Conservation (phyloP, 2,329 filamentous ascomycete genomes). For the Pyricularia pennisetigena region DNA sequence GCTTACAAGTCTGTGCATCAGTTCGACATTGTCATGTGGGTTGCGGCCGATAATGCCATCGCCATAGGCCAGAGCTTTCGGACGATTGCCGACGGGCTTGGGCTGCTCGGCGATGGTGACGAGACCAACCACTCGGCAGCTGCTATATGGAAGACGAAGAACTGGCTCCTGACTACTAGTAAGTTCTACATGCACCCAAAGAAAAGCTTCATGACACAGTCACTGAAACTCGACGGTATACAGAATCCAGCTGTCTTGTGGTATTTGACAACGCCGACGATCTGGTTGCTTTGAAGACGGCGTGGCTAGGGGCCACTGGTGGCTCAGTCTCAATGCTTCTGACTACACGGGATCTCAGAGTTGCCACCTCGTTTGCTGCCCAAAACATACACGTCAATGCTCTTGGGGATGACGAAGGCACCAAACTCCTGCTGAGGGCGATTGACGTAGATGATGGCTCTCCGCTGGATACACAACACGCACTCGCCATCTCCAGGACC, state of each 20-base stretch:
- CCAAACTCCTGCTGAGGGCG: conserved; percentile 1
- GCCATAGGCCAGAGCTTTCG: conserved; percentile 13
- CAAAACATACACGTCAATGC: neutral
- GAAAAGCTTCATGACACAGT: neutral
- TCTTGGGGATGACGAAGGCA: neutral
- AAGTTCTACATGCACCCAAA: neutral
- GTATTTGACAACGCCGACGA: conserved; percentile 21
- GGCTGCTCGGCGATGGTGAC: conserved; percentile 8
- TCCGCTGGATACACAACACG: conserved; percentile 7
- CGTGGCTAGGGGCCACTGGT: conserved; percentile 13
- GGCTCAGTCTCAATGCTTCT: conserved; percentile 14
- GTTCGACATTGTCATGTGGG: neutral
- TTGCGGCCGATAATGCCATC: conserved; percentile 10
- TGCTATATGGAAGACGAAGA: conserved; percentile 15
- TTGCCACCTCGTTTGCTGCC: conserved; percentile 7
- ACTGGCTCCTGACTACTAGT: conserved; percentile 15
- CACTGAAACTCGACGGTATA: neutral
- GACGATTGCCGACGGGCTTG: conserved; percentile 10
- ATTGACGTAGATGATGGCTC: conserved; percentile 2
- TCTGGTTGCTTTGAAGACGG: conserved; percentile 12
- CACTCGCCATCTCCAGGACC: conserved; percentile 10
- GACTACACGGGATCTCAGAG: conserved; percentile 12
- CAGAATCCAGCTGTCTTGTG: conserved; percentile 11
- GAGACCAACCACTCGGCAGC: conserved; percentile 12
- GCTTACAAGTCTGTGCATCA: conserved; percentile 21